These are phyloP conservation scores for Cordyceps tenuipes DNA, from an alignment of 2,329 filamentous ascomycete species.

Conservation along the genomic window DNA sequence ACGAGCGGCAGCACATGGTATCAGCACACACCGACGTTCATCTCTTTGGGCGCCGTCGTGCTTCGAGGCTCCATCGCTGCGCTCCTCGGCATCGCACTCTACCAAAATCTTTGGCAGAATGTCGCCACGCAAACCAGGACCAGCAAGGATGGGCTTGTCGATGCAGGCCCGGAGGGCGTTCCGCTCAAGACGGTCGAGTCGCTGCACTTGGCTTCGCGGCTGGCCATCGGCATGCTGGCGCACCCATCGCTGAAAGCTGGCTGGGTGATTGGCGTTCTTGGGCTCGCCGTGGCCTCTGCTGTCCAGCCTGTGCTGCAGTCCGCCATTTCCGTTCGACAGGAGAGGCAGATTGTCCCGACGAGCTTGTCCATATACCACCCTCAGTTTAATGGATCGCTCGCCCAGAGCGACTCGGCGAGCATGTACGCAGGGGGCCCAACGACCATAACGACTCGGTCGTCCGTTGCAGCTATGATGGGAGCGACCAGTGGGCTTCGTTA, in stretches of 20 bases:
- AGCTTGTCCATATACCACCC: not conserved
- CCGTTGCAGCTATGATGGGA: not conserved
- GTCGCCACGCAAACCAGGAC: not conserved
- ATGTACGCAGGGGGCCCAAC: not conserved
- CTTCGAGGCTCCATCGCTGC: not conserved
- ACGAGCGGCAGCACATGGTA: not conserved
- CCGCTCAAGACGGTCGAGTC: not conserved
- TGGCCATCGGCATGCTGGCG: not conserved
- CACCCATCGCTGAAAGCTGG: not conserved
- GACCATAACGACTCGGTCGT: not conserved
- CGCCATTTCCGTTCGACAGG: not conserved
- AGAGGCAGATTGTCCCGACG: not conserved
- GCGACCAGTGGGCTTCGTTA: not conserved
- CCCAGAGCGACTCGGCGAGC: not conserved
- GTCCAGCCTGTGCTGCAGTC: not conserved
- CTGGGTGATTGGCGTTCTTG: not conserved
- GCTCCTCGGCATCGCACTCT: not conserved
- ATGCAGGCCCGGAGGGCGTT: not conserved
- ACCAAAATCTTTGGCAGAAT: not conserved
- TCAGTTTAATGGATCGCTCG: not conserved
- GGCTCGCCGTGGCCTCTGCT: not conserved
- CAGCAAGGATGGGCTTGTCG: not conserved
- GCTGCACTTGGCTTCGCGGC: not conserved
- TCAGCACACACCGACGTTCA: not conserved
- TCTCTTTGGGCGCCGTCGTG: not conserved